These are phyloP conservation scores for Coemansia sp. DNA, from an alignment of 192 early-diverging fungal genomes.

Conservation along the genomic window DNA sequence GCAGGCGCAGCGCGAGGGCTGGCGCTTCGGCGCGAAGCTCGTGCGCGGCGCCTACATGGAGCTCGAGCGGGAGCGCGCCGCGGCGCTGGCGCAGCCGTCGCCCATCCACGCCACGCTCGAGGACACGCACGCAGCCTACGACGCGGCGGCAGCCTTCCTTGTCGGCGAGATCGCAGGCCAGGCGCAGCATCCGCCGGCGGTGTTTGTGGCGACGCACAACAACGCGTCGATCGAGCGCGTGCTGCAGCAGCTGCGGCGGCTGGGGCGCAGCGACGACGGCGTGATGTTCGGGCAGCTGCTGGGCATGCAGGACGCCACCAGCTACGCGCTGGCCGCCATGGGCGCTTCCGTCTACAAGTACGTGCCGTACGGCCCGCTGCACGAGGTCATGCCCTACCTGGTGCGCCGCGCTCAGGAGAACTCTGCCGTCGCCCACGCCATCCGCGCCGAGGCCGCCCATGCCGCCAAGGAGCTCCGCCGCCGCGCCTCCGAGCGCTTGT, in stretches of 20 bases:
- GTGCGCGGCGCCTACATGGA: constrained; percentile 90
- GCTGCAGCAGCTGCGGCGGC: constrained; percentile 62
- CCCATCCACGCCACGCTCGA: constrained; percentile 83
- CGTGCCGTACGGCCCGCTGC: constrained; percentile 88
- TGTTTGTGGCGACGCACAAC: constrained; percentile 94
- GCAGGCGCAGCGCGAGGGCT: constrained; percentile 69
- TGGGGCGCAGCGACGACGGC: constrained; percentile 58
- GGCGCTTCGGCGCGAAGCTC: constrained; percentile 83
- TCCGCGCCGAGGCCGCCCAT: constrained; percentile 58
- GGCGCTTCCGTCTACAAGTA: constrained; percentile 91
- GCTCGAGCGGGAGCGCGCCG: constrained; percentile 72
- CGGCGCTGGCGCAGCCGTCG: constrained; percentile 65
- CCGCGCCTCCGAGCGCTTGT: constrained; percentile 18
- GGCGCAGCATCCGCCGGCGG: constrained; percentile 56
- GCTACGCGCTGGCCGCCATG: constrained; percentile 75
- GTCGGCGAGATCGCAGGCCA: constrained; percentile 60
- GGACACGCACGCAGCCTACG: constrained; percentile 84
- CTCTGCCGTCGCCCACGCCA: constrained; percentile 72
- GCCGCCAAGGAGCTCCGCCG: constrained; percentile 64
- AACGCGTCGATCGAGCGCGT: constrained; percentile 71
- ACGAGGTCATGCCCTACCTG: constrained; percentile 92
- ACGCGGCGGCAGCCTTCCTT: constrained; percentile 74
- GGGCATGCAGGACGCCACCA: constrained; percentile 91
- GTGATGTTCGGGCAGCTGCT: constrained; percentile 95
- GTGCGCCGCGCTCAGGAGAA: constrained; percentile 96